Base-by-base conservation (phyloP, 257 asterid species). In the Penstemon davidsonii region DNA sequence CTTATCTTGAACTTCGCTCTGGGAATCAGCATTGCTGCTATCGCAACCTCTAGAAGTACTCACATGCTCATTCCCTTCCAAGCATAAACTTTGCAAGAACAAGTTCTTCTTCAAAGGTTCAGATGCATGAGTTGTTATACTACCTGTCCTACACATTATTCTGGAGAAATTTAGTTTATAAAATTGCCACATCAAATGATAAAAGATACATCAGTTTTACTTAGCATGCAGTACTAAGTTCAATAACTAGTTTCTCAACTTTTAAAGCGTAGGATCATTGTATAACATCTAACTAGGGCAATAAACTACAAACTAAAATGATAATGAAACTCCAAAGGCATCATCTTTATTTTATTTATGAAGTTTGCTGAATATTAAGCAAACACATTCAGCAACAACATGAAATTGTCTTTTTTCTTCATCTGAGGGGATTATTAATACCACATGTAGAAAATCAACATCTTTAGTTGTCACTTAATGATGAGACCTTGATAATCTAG, bases 71-170 rank as follows among this genome's bases (percentile, higher is more conserved):
- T 72, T 79, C 61, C 84, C 93, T 70, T 84, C 95, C 73, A 74
- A 66, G 49, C 77, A 81, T 75, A 93, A 78, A 73, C 92, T 90
- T 86, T 85, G 91, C 80, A 93, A 72, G 90, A 93, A 90, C 72
- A 93, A 76, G 78, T 93, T 93, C 88, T 78, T 87, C 79, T 78
- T 78, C 46, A 75, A 37, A 45, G 96, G 96, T 70, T 87, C 89
- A 84, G 92, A 85, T 70, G 79, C 76, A 53, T 79, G 80, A 66
- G 90, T 79, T 78, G 87, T 74, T 47, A 84, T 81, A 79, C 70
- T 79, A 75, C 99, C 99, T 69, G 77, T 80, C 99, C 99, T 90
- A 84, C 90, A 84, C 60, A 75, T 73, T 72, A 68, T 49, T 67
- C 73, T 64, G 75, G 65, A 78, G 64, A 75, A 64, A 55, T 73